Base-by-base conservation (phyloP, 345 rosid species). In the Firmiana major region DNA sequence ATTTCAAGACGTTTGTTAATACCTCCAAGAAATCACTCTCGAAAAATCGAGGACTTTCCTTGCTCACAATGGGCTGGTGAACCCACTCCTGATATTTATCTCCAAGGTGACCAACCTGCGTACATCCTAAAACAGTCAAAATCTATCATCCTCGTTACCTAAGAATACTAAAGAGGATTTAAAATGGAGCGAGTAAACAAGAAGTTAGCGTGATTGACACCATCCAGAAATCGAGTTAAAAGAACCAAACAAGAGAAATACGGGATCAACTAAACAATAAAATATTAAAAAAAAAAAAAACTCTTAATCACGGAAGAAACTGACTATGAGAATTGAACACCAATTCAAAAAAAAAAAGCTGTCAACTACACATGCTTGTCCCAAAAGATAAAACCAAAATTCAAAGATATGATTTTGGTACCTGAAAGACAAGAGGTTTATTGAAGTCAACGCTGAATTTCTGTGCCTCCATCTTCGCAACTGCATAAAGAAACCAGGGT, bases 21-120 rank as follows among this genome's bases (percentile, higher is more conserved):
- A 96, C 99, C 99, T 96, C 99, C 94, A 90, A 84, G 48, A 94
- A 87, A 67, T 91, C 91, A 82, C 89, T 96, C 79, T 87, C 81
- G 54, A 96, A 96, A 84, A 96, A 96, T 6, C 99, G 86, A 75
- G 99, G 99, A 73, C 99, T 97, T 80, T 90, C 97, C 79, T 84
- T 89, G 78, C 90, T 85, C 51, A 90, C 91, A 66, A 97, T 97
- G 78, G 98, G 98, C 82, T 92, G 97, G 84, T 97, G 98, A 77
- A 94, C 96, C 99, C 98, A 97, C 76, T 92, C 94, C 81, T 97
- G 90, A 82, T 97, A 97, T 58, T 79, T 83, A 85, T 97, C 97
- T 72, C 97, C 99, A 66, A 94, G 97, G 88, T 97, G 92, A 74
- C 98, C 99, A 79, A 94, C 98, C 99, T 97, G 84, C 15, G 46